phyloP scores from a whole-genome alignment of 495 filamentous ascomycete species.

The Hyaloscypha bicolor region DNA sequence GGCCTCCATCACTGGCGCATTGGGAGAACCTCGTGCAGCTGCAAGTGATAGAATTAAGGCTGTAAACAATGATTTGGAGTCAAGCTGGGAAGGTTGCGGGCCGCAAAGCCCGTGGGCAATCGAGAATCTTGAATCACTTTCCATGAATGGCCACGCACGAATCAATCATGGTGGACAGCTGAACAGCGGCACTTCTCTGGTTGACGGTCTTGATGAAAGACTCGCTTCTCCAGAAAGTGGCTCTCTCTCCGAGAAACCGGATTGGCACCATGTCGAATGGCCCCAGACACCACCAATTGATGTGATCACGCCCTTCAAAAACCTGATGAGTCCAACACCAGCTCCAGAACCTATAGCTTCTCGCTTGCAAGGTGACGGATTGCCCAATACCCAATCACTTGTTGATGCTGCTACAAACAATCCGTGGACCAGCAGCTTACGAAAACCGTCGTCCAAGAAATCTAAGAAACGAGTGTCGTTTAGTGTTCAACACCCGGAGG shows the following conservation, averaged over 20 bases:
- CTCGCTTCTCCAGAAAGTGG: background rate
- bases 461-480: constrained; percentile 32
- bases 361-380: background rate
- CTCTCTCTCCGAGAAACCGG: background rate
- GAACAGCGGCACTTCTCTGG: background rate
- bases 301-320: constrained; percentile 21
- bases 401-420: constrained; percentile 26
- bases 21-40: background rate
- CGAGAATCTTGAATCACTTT: background rate
- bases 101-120: constrained; percentile 31
- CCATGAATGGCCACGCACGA: background rate
- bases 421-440: constrained; percentile 27
- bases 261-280: background rate
- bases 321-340: constrained; percentile 25
- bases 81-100: constrained; percentile 19
- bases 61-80: background rate
- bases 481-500: constrained; percentile 6
- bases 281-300: constrained; percentile 2
- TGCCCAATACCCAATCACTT: constrained; percentile 22
- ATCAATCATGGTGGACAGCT: background rate
- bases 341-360: background rate
- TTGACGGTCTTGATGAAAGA: background rate
- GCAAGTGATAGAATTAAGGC: background rate
- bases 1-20: background rate
- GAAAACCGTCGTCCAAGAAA: constrained; percentile 4